phyloP scores from a whole-genome alignment of 345 rosid species.

The Populus pruinosa region DNA sequence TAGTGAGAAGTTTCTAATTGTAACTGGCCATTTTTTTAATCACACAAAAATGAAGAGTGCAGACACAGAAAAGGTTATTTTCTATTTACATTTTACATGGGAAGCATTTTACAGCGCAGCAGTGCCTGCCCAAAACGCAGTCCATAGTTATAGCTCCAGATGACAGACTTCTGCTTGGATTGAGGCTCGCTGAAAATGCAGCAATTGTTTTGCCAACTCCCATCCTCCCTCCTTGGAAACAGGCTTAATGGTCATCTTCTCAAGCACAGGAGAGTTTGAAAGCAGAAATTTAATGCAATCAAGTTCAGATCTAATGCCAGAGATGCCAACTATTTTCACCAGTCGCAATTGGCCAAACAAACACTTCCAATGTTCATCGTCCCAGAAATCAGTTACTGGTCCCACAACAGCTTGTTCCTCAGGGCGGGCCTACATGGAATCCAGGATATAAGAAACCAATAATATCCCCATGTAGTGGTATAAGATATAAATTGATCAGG shows the following conservation, averaged over 20 bases:
- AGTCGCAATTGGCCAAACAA: constrained; percentile 46
- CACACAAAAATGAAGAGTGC: background rate
- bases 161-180: constrained; percentile 48
- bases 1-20: too few relatives aligned
- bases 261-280: constrained; percentile 54
- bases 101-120: background rate
- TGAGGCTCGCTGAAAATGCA: constrained; percentile 58
- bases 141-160: constrained; percentile 39
- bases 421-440: constrained; percentile 43
- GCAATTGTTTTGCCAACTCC: constrained; percentile 51
- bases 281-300: constrained; percentile 57
- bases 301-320: constrained; percentile 47
- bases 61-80: background rate
- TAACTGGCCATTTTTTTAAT: background rate
- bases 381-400: constrained; percentile 35
- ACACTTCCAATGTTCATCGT: constrained; percentile 41
- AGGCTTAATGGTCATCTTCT: constrained; percentile 56
- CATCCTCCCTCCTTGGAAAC: constrained; percentile 38
- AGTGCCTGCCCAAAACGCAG: background rate
- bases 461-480: background rate
- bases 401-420: constrained; percentile 36
- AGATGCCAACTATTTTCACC: constrained; percentile 43
- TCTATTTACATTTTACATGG: background rate
- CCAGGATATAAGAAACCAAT: constrained; percentile 7
- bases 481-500: too few relatives aligned